A percentile compares a stretch with the other conserved stretches of the same genome.
Conservation (phyloP, 257 asterid species). For the Nemophila menziesii region DNA sequence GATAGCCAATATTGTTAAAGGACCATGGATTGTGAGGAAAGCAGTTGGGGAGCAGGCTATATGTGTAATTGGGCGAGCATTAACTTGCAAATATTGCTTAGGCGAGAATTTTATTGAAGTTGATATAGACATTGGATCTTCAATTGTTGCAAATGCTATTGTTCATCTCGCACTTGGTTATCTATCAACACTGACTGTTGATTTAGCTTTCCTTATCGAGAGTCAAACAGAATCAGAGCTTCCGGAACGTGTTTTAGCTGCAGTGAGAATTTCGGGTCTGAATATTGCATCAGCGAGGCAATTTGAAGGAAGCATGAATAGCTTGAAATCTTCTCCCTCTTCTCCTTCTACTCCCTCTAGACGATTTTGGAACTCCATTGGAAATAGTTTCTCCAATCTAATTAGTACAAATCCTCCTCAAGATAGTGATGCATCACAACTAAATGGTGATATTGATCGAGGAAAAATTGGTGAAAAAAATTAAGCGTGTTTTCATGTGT, state of each 20-base stretch:
- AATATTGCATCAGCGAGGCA: conserved; percentile 33
- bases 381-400: conserved; percentile 12
- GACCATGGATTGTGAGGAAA: conserved; percentile 83
- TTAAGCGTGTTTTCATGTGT: too few relatives aligned
- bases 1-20: conserved; percentile 62
- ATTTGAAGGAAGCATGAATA: conserved; percentile 22
- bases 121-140: conserved; percentile 74
- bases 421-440: conserved; percentile 1
- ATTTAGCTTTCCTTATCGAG: conserved; percentile 78
- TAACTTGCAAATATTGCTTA: conserved; percentile 36
- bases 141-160: conserved; percentile 71
- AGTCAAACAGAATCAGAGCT: conserved; percentile 56
- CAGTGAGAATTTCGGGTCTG: conserved; percentile 63
- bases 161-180: conserved; percentile 73
- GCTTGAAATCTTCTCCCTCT: conserved; percentile 28
- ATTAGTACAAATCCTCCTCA: neutral
- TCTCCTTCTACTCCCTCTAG: too few relatives aligned
- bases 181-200: conserved; percentile 45
- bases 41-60: conserved; percentile 91
- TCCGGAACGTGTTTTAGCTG: conserved; percentile 73
- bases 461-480: conserved; percentile 1
- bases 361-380: conserved; percentile 54
- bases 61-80: conserved; percentile 53
- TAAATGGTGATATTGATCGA: neutral
- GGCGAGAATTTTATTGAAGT: conserved; percentile 58